phyloP scores from a whole-genome alignment of 352 stramenopile species.

The Pythium vanterpoolii region DNA sequence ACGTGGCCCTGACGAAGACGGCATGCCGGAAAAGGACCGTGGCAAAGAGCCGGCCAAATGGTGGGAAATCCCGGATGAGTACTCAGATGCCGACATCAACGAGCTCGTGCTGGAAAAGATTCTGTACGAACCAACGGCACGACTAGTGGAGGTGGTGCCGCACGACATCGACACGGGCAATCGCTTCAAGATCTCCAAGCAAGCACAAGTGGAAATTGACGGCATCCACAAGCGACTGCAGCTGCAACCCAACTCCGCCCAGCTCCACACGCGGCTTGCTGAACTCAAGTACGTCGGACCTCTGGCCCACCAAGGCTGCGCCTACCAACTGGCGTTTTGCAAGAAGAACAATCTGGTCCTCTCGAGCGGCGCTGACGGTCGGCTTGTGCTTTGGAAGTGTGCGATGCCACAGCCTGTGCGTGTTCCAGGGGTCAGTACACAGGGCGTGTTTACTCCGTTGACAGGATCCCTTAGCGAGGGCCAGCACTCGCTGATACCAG shows the following conservation, averaged over 20 bases:
- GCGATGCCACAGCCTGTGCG: constrained; percentile 46
- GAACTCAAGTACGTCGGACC: constrained; percentile 55
- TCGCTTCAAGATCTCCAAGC: constrained; percentile 57
- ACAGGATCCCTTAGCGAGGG: constrained; percentile 50
- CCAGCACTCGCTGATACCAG: constrained; percentile 31
- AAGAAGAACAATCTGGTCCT: constrained; percentile 55
- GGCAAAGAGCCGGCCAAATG: constrained; percentile 57
- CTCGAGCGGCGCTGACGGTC: constrained; percentile 46
- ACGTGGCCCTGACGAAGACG: constrained; percentile 32
- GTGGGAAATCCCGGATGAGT: constrained; percentile 73
- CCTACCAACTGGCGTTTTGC: constrained; percentile 49
- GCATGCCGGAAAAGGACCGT: constrained; percentile 25
- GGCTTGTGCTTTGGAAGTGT: constrained; percentile 53
- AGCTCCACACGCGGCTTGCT: constrained; percentile 34
- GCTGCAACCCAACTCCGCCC: constrained; percentile 42
- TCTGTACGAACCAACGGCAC: constrained; percentile 48
- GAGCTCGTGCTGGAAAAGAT: constrained; percentile 60
- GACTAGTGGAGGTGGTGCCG: constrained; percentile 58
- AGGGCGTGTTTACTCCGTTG: constrained; percentile 50
- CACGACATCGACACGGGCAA: constrained; percentile 64
- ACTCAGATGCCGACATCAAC: constrained; percentile 58
- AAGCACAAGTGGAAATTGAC: constrained; percentile 55
- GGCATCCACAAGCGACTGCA: constrained; percentile 43
- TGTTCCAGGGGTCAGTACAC: constrained; percentile 55
- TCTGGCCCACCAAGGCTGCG: constrained; percentile 40